These are phyloP conservation scores for Teunomyces tritomae DNA, from an alignment of 805 yeast genomes.

Conservation along the genomic window DNA sequence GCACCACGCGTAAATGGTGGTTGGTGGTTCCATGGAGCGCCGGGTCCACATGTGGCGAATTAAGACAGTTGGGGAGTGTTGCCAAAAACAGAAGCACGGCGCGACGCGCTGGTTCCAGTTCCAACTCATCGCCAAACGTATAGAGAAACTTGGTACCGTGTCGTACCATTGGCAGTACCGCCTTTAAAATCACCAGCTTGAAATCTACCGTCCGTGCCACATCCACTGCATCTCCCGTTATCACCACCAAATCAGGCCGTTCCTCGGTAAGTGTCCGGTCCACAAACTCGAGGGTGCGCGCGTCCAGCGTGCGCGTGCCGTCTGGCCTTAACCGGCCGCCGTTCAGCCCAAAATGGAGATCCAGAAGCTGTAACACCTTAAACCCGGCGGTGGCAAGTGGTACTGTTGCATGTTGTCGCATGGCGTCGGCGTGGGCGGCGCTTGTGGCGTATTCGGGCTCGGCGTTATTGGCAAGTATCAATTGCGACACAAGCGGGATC, in stretches of 20 bases:
- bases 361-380: conserved; percentile 38
- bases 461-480: conserved; percentile 13
- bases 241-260: conserved; percentile 32
- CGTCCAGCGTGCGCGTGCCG: conserved; percentile 26
- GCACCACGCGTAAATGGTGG: conserved; percentile 28
- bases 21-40: conserved; percentile 37
- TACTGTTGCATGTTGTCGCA: neutral
- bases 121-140: conserved; percentile 35
- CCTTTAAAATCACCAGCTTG: conserved; percentile 30
- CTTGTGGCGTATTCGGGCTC: neutral
- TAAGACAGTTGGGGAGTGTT: conserved; percentile 37
- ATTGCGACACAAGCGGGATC: conserved; percentile 3
- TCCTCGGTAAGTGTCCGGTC: conserved; percentile 24
- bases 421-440: conserved; percentile 1
- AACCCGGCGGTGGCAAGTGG: conserved; percentile 15
- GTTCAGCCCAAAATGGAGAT: conserved; percentile 37
- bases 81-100: conserved; percentile 25
- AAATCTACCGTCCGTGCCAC: conserved; percentile 21
- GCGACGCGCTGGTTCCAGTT: neutral
- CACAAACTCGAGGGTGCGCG: conserved; percentile 30
- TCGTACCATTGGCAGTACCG: conserved; percentile 31
- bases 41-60: conserved; percentile 15
- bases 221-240: conserved; percentile 42
- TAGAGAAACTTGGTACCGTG: conserved; percentile 30
- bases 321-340: conserved; percentile 20